phyloP scores from a whole-genome alignment of 176 grass and related monocot species.

The Musa acuminata region DNA sequence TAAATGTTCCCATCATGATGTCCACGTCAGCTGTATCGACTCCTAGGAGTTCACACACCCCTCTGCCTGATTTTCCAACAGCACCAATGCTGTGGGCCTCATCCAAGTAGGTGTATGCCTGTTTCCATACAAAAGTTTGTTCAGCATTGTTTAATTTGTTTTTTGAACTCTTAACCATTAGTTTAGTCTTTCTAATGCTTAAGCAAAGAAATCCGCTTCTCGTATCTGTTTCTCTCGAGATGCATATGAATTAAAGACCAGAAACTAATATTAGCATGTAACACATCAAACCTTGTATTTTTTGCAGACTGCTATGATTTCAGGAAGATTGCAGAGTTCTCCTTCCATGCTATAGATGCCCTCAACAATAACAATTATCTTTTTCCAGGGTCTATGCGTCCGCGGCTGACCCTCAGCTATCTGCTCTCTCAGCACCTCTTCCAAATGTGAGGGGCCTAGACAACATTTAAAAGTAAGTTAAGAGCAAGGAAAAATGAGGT shows the following conservation, averaged over 20 bases:
- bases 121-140: slow-evolving; percentile 2
- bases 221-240: background rate
- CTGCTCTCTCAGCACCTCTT: slow-evolving; percentile 76
- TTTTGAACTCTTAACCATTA: background rate
- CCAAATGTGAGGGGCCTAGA: slow-evolving; percentile 67
- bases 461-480: background rate
- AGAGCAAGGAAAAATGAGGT: background rate
- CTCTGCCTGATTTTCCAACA: slow-evolving; percentile 67
- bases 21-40: slow-evolving; percentile 68
- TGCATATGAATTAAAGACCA: background rate
- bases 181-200: too few species aligned
- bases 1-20: slow-evolving; percentile 94
- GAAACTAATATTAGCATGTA: background rate
- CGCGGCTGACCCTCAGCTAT: slow-evolving; percentile 74
- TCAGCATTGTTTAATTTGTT: background rate
- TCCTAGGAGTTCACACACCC: slow-evolving; percentile 77
- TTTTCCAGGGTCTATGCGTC: slow-evolving; percentile 74
- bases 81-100: slow-evolving; percentile 79
- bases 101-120: slow-evolving; percentile 85
- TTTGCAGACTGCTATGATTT: slow-evolving; percentile 83
- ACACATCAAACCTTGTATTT: slow-evolving; percentile 56
- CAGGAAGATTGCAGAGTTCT: slow-evolving; percentile 76
- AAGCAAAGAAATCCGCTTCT: background rate
- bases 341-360: slow-evolving; percentile 94
- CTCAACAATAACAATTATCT: slow-evolving; percentile 89